Base-by-base conservation (phyloP, 495 filamentous ascomycete genomes). In the Jackrogersella multiformis region DNA sequence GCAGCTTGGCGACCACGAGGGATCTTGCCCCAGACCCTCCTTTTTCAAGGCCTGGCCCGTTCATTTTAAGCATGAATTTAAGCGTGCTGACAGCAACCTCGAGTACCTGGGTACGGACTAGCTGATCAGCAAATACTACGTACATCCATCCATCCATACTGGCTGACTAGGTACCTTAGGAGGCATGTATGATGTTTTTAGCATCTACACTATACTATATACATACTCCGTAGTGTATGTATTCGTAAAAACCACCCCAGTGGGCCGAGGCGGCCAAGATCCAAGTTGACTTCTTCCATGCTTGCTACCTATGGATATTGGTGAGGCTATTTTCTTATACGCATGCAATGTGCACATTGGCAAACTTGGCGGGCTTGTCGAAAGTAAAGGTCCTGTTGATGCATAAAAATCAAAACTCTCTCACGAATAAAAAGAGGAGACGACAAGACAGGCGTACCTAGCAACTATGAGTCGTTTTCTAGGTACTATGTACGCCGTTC, bases 21-120 rank as follows among this genome's bases (percentile, higher is more conserved):
- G 61, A 65, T 66, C 62, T 72, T 32, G 56, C 67, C 67, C 67
- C 61, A 55, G 61, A 66, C 53, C 61, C 57, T 70, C 61, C 54
- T 56, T 54, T 58, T 30, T 24, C 4, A 69, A 38, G 61, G 67
- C 61, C 53, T 66, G 67, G 61, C 59, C 61, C 57, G 68, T 58
- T 61, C 69, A 73, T 66, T 77, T 78, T 81, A 80, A 81, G 79
- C 79, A 82, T 82, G 79, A 79, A 79, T 81, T 80, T 80, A 79
- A 78, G 75, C 77, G 72, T 53, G 49, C 49, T 53, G 45, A 49
- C 45, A 49, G 45, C 45, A 30, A 49, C 45, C 45, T 49, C 26
- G 21, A n/a, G n/a, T n/a, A n/a, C n/a, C n/a, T n/a, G n/a, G n/a
- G 10, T 26, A 39, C 54, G 10, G 35, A 35, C 26, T 49, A 49